Evolutionary conservation across 2,329 filamentous ascomycete genomes (phyloP).

Genomic region (Colletotrichum zoysiae): DNA sequence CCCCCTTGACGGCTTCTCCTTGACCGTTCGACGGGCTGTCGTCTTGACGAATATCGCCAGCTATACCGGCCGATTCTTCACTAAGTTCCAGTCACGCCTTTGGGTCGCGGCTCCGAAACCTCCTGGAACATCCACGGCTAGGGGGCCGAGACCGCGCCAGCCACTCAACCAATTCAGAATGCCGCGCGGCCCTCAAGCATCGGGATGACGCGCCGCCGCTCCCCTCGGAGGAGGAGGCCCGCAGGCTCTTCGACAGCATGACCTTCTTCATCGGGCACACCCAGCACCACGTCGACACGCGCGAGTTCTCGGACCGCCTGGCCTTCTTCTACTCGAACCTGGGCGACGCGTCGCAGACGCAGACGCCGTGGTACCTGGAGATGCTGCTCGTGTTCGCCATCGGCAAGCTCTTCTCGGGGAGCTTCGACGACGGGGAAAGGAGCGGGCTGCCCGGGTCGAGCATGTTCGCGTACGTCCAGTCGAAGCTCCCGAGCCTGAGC

Average conservation of each 20-base stretch:
- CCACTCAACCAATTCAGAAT: not conserved
- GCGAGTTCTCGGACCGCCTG: constrained; percentile 42
- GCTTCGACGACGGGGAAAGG: constrained; percentile 9
- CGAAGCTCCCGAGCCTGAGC: constrained; percentile 20
- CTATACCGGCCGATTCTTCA: constrained; percentile 41
- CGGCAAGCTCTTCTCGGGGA: constrained; percentile 36
- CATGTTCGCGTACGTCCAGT: constrained; percentile 26
- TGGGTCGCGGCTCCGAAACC: constrained; percentile 42
- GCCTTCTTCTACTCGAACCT: constrained; percentile 32
- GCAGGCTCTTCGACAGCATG: constrained; percentile 43
- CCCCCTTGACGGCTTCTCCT: not conserved
- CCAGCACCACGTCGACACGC: constrained; percentile 45
- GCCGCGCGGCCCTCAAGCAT: not conserved
- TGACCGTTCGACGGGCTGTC: not conserved
- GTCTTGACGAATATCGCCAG: constrained; percentile 5
- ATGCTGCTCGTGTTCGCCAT: constrained; percentile 39
- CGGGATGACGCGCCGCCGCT: constrained; percentile 25
- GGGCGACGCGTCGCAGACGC: not conserved
- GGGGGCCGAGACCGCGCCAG: constrained; percentile 22
- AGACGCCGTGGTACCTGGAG: constrained; percentile 34
- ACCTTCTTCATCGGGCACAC: constrained; percentile 45
- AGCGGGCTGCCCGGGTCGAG: constrained; percentile 21
- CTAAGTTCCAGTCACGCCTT: constrained; percentile 43
- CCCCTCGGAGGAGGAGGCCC: constrained; percentile 41
- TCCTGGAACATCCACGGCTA: constrained; percentile 41